These are phyloP conservation scores for Mortierella alpina DNA, from an alignment of 192 early-diverging fungal species.

Conservation along the genomic window DNA sequence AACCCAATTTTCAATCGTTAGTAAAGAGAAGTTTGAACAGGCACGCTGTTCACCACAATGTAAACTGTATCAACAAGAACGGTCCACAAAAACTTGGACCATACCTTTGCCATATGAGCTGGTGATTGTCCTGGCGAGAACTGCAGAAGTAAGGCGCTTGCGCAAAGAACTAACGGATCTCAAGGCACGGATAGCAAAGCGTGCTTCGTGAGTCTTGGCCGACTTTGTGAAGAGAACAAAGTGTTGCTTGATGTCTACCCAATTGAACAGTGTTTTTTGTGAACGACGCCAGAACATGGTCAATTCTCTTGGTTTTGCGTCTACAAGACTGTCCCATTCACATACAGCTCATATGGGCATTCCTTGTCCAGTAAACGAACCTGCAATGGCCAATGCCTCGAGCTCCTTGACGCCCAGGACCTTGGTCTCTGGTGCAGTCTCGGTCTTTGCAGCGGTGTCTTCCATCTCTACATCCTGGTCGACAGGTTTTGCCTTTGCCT, in stretches of 20 bases:
- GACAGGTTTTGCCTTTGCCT: slow-evolving; percentile 39
- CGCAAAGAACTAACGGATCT: slow-evolving; percentile 84
- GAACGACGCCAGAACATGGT: not conserved
- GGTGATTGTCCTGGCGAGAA: slow-evolving; percentile 70
- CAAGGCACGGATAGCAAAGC: slow-evolving; percentile 90
- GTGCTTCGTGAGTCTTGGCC: slow-evolving; percentile 84
- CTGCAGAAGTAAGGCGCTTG: slow-evolving; percentile 75
- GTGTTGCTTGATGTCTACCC: slow-evolving; percentile 88
- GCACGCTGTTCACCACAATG: not conserved
- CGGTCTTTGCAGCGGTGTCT: slow-evolving; percentile 19
- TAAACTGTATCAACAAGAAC: not conserved
- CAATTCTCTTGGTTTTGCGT: not conserved
- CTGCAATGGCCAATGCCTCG: slow-evolving; percentile 45
- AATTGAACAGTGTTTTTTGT: not conserved
- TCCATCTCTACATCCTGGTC: slow-evolving; percentile 54
- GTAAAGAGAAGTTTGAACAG: not conserved
- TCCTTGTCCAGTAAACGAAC: slow-evolving; percentile 6
- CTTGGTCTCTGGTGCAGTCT: slow-evolving; percentile 20
- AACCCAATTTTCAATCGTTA: not conserved
- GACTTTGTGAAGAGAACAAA: slow-evolving; percentile 85
- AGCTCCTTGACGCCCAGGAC: slow-evolving; percentile 48
- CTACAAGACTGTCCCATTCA: not conserved
- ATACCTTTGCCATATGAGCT: slow-evolving; percentile 64
- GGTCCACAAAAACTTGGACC: slow-evolving; percentile 5
- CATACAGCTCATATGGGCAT: not conserved